Conservation (phyloP, 306 rosid species). For the Crataegus laevigata region DNA sequence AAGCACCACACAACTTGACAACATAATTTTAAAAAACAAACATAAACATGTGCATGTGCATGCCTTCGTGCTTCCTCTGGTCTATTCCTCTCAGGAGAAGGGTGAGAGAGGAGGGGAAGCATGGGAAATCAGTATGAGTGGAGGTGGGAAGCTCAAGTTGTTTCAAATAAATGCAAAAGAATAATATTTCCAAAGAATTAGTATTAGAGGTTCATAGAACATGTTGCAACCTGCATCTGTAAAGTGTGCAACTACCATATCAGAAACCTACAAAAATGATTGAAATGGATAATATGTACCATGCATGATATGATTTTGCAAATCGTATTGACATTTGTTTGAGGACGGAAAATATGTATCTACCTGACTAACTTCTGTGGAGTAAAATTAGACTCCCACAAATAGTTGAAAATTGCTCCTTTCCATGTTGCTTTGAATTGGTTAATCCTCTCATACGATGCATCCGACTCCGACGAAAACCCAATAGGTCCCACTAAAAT, state of each 20-base stretch:
- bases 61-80: neutral
- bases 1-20: neutral
- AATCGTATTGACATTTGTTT: neutral
- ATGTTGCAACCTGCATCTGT: neutral
- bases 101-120: neutral
- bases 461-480: conserved; percentile 51
- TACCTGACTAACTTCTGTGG: conserved; percentile 79
- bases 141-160: neutral
- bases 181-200: neutral
- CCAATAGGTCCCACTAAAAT: conserved; percentile 92
- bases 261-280: neutral
- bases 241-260: neutral
- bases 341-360: neutral
- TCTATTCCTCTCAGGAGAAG: neutral
- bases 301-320: neutral
- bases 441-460: conserved; percentile 44
- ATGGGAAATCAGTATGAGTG: neutral
- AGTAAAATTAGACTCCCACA: conserved; percentile 97
- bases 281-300: neutral
- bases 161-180: neutral
- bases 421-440: conserved; percentile 80
- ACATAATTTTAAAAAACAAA: neutral
- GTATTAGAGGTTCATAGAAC: neutral
- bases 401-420: conserved; percentile 70
- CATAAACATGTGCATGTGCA: neutral